Percentiles rank a stretch among this genome's conserved stretches.
Evolutionary conservation across 805 yeast species (phyloP).

Genomic region (Metschnikowia colocasiae): DNA sequence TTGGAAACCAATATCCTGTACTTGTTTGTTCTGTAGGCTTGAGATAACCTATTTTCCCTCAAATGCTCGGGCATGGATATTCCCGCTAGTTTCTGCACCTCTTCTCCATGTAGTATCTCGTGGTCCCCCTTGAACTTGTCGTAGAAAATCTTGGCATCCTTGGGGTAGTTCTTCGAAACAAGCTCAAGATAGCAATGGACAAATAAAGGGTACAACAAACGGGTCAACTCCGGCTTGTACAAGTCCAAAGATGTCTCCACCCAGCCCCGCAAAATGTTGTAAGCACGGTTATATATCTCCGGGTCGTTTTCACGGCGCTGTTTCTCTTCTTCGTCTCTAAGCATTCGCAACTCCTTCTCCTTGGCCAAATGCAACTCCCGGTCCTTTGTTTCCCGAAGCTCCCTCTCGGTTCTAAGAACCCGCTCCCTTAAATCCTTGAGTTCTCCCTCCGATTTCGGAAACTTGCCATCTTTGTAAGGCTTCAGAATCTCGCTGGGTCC

Average conservation of each 20-base stretch:
- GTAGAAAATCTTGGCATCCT: constrained; percentile 69
- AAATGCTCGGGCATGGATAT: constrained; percentile 78
- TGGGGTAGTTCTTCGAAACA: constrained; percentile 56
- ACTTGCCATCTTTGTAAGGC: constrained; percentile 24
- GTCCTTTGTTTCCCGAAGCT: constrained; percentile 38
- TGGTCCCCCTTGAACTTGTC: constrained; percentile 74
- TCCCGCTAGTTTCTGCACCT: constrained; percentile 66
- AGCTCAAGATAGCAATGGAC: constrained; percentile 83
- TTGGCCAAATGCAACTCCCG: constrained; percentile 34
- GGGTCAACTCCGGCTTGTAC: constrained; percentile 81
- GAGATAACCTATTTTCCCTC: constrained; percentile 77
- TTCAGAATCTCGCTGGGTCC: constrained; percentile 30
- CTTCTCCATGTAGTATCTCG: constrained; percentile 69
- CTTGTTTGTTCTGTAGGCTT: constrained; percentile 65
- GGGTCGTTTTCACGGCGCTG: constrained; percentile 55
- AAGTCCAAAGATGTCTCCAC: constrained; percentile 86
- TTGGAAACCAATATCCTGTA: constrained; percentile 74
- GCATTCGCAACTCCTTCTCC: constrained; percentile 37
- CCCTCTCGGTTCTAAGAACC: constrained; percentile 33
- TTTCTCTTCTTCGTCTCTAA: constrained; percentile 42
- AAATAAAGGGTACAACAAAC: constrained; percentile 87
- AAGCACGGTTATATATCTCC: constrained; percentile 73
- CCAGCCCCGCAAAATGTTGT: constrained; percentile 79
- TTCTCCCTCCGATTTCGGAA: constrained; percentile 30
- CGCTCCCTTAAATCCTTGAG: constrained; percentile 34